Evolutionary conservation across 2,329 filamentous ascomycete genomes (phyloP).

Genomic region (Atkinsonella hypoxylon): DNA sequence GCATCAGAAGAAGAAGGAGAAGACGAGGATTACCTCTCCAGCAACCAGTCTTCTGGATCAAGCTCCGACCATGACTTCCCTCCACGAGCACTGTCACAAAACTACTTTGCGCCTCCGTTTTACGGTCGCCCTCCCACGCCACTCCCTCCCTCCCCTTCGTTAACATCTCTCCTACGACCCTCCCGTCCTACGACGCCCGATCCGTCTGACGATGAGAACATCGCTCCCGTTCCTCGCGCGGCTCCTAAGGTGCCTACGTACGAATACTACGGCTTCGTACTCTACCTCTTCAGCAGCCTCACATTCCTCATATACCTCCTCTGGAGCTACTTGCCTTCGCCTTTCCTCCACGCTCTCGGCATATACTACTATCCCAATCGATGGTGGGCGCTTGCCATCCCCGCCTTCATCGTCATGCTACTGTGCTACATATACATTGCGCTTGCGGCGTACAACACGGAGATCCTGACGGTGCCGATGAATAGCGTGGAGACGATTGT

Average conservation of each 20-base stretch:
- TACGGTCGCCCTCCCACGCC: slow-evolving; percentile 96
- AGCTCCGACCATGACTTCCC: slow-evolving; percentile 19
- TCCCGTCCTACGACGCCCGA: slow-evolving; percentile 91
- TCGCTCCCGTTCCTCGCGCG: slow-evolving; percentile 75
- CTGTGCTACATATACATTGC: slow-evolving; percentile 91
- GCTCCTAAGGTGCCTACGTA: slow-evolving; percentile 95
- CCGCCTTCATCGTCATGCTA: slow-evolving; percentile 77
- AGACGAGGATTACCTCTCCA: slow-evolving; percentile 23
- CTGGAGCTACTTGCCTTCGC: slow-evolving; percentile 86
- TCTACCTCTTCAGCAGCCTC: slow-evolving; percentile 80
- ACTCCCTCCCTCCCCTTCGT: slow-evolving; percentile 78
- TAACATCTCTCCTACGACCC: slow-evolving; percentile 82
- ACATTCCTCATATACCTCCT: slow-evolving; percentile 62
- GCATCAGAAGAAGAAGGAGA: slow-evolving; percentile 24
- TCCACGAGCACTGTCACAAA: slow-evolving; percentile 35
- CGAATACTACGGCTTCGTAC: slow-evolving; percentile 97
- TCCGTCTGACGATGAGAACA: slow-evolving; percentile 75
- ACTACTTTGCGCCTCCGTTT: slow-evolving; percentile 69
- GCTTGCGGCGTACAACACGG: slow-evolving; percentile 80
- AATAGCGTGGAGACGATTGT: slow-evolving; percentile 77
- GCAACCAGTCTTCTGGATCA: slow-evolving; percentile 18
- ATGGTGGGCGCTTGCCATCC: slow-evolving; percentile 94
- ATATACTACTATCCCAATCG: slow-evolving; percentile 96
- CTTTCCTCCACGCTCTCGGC: slow-evolving; percentile 82
- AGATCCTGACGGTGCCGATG: slow-evolving; percentile 74